Conservation (phyloP, 345 rosid genomes). For the Citrus hindsii region DNA sequence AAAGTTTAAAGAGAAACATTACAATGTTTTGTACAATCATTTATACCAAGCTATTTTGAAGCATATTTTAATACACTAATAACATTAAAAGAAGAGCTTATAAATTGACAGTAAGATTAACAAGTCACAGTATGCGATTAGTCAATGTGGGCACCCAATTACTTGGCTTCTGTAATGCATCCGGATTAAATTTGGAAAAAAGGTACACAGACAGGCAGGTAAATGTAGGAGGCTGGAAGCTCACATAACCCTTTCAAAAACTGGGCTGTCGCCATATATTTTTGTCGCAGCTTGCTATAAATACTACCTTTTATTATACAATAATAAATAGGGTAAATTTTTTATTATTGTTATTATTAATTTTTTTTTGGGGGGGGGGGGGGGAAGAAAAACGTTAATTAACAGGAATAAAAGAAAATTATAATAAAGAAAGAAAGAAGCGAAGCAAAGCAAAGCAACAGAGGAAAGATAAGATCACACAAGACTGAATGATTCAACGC, state of each 20-base stretch:
- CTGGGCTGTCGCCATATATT: background rate
- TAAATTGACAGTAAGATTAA: background rate
- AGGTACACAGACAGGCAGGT: background rate
- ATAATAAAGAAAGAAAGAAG: background rate
- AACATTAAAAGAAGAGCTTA: background rate
- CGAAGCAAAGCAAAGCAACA: background rate
- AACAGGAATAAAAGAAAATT: background rate
- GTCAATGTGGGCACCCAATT: too few species aligned
- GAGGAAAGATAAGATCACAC: constrained; percentile 17
- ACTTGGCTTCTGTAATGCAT: background rate
- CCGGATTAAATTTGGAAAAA: background rate
- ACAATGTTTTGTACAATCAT: background rate
- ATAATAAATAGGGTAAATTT: too few species aligned
- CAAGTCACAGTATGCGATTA: background rate
- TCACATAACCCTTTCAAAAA: too few species aligned
- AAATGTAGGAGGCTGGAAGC: background rate
- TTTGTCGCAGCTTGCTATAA: background rate
- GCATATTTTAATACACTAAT: too few species aligned
- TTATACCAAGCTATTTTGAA: too few species aligned
- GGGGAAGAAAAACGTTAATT: background rate
- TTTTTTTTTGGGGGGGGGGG: accelerated
- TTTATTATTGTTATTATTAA: background rate
- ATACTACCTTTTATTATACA: too few species aligned
- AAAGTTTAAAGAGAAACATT: background rate
- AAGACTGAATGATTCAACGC: constrained; percentile 38